A percentile compares a stretch with the other conserved stretches of the same genome.
Conservation (phyloP, 176 grass and related monocot genomes). For the Melocanna baccifera region DNA sequence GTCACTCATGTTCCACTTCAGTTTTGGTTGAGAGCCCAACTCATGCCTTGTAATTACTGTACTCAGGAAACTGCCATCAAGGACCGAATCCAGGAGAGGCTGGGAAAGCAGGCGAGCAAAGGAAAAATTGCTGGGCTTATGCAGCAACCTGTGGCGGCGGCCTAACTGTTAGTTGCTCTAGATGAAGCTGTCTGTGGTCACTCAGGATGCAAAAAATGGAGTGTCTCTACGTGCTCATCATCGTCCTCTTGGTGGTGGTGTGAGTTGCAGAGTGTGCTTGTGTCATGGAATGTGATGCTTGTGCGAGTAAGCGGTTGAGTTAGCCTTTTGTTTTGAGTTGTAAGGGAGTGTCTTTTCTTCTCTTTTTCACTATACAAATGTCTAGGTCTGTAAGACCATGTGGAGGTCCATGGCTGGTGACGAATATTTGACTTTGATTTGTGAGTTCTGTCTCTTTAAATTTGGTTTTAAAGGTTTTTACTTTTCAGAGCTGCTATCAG, state of each 20-base stretch:
- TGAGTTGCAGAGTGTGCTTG: background rate
- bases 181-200: background rate
- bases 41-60: background rate
- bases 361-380: slow-evolving; percentile 24
- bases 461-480: no score
- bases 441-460: no score
- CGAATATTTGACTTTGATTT: no score
- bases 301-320: slow-evolving; percentile 21
- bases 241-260: background rate
- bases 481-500: no score
- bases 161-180: background rate
- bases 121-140: slow-evolving; percentile 44
- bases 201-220: background rate
- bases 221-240: background rate
- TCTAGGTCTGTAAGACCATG: background rate
- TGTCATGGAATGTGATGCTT: slow-evolving; percentile 35
- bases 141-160: slow-evolving; percentile 42
- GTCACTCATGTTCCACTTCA: background rate
- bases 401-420: no score
- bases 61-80: slow-evolving; percentile 95
- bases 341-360: background rate
- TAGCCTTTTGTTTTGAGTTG: background rate
- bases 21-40: background rate
- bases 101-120: slow-evolving; percentile 65
- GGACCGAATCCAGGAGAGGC: slow-evolving; percentile 81